Conservation (phyloP, 225 moss, liverwort and hornwort species). For the Pseudoscleropodium purum region DNA sequence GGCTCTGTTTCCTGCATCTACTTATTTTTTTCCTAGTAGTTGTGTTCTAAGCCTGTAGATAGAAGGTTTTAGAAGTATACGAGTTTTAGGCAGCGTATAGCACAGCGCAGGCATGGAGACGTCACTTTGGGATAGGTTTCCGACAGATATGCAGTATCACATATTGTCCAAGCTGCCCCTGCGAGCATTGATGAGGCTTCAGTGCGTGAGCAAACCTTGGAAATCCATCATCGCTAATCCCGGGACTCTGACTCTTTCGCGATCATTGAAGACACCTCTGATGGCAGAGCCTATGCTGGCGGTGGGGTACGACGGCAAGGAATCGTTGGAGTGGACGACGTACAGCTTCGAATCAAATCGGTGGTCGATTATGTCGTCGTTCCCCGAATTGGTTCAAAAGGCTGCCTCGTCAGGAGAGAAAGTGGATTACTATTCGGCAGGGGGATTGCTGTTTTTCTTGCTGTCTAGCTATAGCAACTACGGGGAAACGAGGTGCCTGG, state of each 20-base stretch:
- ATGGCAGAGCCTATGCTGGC: slow-evolving; percentile 40
- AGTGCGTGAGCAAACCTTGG: slow-evolving; percentile 24
- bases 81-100: background rate
- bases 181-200: slow-evolving; percentile 10
- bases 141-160: slow-evolving; percentile 1
- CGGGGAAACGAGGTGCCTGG: slow-evolving; percentile 16
- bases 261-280: slow-evolving; percentile 16
- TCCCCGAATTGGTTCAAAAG: slow-evolving; percentile 10
- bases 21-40: background rate
- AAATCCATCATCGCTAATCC: slow-evolving; percentile 2
- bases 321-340: slow-evolving; percentile 27
- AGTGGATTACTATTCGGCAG: slow-evolving; percentile 29
- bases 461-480: slow-evolving; percentile 27
- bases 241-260: background rate
- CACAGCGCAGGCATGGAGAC: background rate
- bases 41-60: background rate
- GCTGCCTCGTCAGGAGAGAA: slow-evolving; percentile 18
- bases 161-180: slow-evolving; percentile 26
- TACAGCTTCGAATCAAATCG: slow-evolving; percentile 18
- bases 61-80: background rate
- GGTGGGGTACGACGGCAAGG: slow-evolving; percentile 17
- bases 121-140: slow-evolving; percentile 12
- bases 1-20: background rate
- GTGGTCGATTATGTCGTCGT: slow-evolving; percentile 20
- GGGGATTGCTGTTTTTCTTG: slow-evolving; percentile 34